Conservation (phyloP, 257 asterid genomes). For the Solanum ossicruentum region DNA sequence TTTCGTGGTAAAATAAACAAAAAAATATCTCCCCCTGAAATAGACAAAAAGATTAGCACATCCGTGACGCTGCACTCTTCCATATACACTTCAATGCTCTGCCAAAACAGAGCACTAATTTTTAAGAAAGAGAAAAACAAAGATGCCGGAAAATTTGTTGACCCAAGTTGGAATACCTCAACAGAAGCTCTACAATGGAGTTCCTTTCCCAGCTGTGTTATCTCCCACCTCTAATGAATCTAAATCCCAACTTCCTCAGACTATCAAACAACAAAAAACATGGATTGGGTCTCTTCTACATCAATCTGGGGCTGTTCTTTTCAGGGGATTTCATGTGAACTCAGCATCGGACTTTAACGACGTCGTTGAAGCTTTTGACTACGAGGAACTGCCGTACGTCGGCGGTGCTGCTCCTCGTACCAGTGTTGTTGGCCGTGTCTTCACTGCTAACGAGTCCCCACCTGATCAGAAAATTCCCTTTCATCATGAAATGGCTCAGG, state of each 20-base stretch:
- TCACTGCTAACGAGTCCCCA: slow-evolving; percentile 82
- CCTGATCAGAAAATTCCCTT: slow-evolving; percentile 78
- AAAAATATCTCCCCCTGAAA: not conserved
- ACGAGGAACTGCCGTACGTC: slow-evolving; percentile 71
- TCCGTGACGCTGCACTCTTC: not conserved
- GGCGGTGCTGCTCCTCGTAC: slow-evolving; percentile 90
- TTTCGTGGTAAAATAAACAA: not conserved
- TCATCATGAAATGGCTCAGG: slow-evolving; percentile 90
- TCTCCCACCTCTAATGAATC: slow-evolving; percentile 19
- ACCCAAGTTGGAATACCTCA: slow-evolving; percentile 36
- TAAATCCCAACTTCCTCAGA: slow-evolving; percentile 9
- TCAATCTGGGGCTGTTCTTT: slow-evolving; percentile 55
- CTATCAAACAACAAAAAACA: slow-evolving; percentile 35
- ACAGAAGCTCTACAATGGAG: slow-evolving; percentile 35
- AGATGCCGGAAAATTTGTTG: slow-evolving; percentile 39
- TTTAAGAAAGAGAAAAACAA: not conserved
- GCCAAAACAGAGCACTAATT: not conserved
- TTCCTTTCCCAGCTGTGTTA: slow-evolving; percentile 48
- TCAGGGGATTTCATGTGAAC: slow-evolving; percentile 42
- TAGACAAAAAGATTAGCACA: not conserved
- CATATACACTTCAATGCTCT: not conserved
- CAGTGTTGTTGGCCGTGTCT: slow-evolving; percentile 73
- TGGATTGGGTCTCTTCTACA: slow-evolving; percentile 50
- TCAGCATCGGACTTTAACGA: slow-evolving; percentile 70
- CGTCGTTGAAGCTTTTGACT: slow-evolving; percentile 76